Conservation (phyloP, 306 rosid species). For the Psophocarpus tetragonolobus region DNA sequence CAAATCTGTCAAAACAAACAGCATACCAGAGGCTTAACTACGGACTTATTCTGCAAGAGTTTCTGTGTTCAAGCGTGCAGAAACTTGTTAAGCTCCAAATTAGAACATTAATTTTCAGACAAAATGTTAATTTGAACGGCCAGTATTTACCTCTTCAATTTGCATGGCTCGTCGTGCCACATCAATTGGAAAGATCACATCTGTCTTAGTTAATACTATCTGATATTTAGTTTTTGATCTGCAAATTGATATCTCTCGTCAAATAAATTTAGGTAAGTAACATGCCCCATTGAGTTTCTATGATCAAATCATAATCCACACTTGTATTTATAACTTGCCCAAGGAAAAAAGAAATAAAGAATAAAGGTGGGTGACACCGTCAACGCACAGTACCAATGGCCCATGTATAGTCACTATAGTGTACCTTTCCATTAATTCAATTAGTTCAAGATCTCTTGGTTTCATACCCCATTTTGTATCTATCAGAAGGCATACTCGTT, state of each 20-base stretch:
- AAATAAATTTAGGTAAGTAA: slow-evolving; percentile 2
- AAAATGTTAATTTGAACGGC: not conserved
- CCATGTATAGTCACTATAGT: not conserved
- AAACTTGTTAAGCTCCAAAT: slow-evolving; percentile 38
- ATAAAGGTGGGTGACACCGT: not conserved
- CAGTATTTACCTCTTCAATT: slow-evolving; percentile 78
- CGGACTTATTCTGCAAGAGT: slow-evolving; percentile 67
- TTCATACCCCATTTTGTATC: slow-evolving; percentile 99
- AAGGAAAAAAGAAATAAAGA: not conserved
- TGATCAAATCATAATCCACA: not conserved
- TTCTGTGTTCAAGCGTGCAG: slow-evolving; percentile 47
- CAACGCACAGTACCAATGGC: not conserved
- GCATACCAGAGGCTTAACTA: slow-evolving; percentile 84
- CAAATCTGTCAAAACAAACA: slow-evolving; percentile 27
- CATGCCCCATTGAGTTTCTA: slow-evolving; percentile 1
- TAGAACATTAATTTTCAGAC: not conserved
- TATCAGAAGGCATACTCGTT: slow-evolving; percentile 80
- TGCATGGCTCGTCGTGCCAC: slow-evolving; percentile 92
- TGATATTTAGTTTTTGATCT: slow-evolving; percentile 91
- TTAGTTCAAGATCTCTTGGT: slow-evolving; percentile 88
- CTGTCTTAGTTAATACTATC: slow-evolving; percentile 84
- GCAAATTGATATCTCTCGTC: slow-evolving; percentile 36
- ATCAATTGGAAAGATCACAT: slow-evolving; percentile 78
- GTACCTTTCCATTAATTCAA: slow-evolving; percentile 92
- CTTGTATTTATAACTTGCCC: not conserved